Evolutionary conservation across 306 rosid genomes (phyloP), one percentile per base, ranked within the genome.

Genomic region (Adenanthera pavonina): DNA sequence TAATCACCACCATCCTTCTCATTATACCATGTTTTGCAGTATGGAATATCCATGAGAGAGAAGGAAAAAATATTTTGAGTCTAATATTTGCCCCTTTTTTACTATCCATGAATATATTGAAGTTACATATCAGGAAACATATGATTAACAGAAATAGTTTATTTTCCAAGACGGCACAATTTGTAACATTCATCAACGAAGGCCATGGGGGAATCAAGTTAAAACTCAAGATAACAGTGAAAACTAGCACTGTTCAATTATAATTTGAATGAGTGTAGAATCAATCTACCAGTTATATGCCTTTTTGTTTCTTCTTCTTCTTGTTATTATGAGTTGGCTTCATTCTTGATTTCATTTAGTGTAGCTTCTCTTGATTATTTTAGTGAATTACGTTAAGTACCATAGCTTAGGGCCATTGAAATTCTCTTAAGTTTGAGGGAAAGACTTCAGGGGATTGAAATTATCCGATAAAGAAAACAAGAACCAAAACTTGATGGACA

Each of bases 21-120:
- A 13, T 11, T 13, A 36, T 14, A 10, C 9, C 68, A 62, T 0
- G 66, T 11, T 35, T 65, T 65, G 6, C 46, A 35, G 70, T 7
- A 36, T 65, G 46, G 70, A 65, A 65, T 15, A 14, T 43, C 70
- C 70, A 59, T n/a, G n/a, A n/a, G n/a, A n/a, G n/a, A n/a, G n/a
- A 47, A 47, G 52, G 47, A 3, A 3, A 43, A 7, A 43, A 43
- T 43, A 43, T 43, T 43, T 8, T 1, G 6, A 43, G 47, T 43
- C 47, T 43, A 43, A 43, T 43, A 43, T 43, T 43, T 43, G 6
- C 47, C 47, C 47, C 47, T 3, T 4, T 8, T 7, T 43, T 43
- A 1, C 47, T 43, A 43, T 4, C 4, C 40, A 1, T 36, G 40
- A 1, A 2, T 36, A 3, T 43, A 5, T 43, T 8, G 5, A 43